Evolutionary conservation across 139 green algal species (phyloP).

Genomic region (Chlorella sorokiniana): DNA sequence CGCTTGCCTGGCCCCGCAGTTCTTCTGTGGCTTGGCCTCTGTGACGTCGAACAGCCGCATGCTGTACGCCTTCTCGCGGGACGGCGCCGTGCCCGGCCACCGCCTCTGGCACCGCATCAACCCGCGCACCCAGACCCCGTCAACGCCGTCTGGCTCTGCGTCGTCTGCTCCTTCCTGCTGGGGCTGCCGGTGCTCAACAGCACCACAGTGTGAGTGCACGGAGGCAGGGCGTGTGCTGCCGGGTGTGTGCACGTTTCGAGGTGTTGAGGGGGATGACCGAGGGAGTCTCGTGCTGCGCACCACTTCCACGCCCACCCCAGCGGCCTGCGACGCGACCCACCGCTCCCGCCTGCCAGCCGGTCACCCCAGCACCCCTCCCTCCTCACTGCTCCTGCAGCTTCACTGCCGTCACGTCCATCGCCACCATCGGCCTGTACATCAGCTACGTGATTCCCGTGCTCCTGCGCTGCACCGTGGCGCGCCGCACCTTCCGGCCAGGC

Average conservation of each 20-base stretch:
- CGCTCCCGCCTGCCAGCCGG: too few species aligned
- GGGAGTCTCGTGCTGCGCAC: too few species aligned
- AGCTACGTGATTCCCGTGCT: conserved; percentile 60
- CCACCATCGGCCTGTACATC: conserved; percentile 58
- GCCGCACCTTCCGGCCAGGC: conserved; percentile 31
- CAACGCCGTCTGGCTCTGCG: conserved; percentile 32
- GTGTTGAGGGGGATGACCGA: too few species aligned
- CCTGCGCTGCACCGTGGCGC: conserved; percentile 41
- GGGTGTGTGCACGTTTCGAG: too few species aligned
- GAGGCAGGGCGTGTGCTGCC: too few species aligned
- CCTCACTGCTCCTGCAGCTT: too few species aligned
- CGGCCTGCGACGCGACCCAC: too few species aligned
- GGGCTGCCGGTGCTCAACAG: conserved; percentile 39
- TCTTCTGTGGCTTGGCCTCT: conserved; percentile 24
- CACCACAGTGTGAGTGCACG: too few species aligned
- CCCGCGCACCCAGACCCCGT: conserved; percentile 37
- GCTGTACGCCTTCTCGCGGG: conserved; percentile 59
- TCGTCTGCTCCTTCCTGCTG: conserved; percentile 52
- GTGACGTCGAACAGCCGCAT: conserved; percentile 43
- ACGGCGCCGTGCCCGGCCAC: conserved; percentile 55
- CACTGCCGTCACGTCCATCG: conserved; percentile 50
- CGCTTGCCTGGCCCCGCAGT: too few species aligned
- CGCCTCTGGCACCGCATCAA: conserved; percentile 41
- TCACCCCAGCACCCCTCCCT: too few species aligned
- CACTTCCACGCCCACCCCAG: too few species aligned